Evolutionary conservation across 179 eudicot genomes (phyloP).

Genomic region (Actinidia chinensis): DNA sequence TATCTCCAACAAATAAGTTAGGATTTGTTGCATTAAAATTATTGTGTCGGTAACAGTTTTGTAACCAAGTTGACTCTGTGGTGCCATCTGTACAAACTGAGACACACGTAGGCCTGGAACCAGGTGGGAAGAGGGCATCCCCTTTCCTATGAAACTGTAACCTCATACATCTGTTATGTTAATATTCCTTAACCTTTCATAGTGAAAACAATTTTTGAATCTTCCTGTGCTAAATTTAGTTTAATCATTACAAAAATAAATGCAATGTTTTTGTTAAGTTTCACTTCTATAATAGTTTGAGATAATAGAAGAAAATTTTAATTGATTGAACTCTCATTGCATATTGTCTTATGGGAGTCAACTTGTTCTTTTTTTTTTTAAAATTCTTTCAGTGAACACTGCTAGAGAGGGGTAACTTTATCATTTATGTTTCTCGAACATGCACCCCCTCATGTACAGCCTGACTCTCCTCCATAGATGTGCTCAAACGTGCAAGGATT

Average conservation of each 20-base stretch:
- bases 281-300: background rate
- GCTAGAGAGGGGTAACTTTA: no score
- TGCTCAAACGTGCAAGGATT: no score
- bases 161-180: background rate
- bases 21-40: background rate
- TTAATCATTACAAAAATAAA: background rate
- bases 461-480: no score
- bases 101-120: background rate
- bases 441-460: no score
- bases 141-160: background rate
- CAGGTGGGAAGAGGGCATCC: background rate
- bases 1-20: conserved; percentile 3
- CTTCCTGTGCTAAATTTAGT: conserved; percentile 5
- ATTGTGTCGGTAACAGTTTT: no score
- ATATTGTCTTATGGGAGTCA: background rate
- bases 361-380: background rate
- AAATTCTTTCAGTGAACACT: background rate
- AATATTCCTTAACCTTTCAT: background rate
- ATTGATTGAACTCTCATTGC: no score
- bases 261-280: background rate
- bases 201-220: background rate
- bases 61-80: background rate
- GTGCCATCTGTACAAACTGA: background rate
- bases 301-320: no score
- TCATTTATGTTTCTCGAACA: no score